Evolutionary conservation across 1,139 yeast genomes (phyloP).

Genomic region (Kodamaea alishanica): DNA sequence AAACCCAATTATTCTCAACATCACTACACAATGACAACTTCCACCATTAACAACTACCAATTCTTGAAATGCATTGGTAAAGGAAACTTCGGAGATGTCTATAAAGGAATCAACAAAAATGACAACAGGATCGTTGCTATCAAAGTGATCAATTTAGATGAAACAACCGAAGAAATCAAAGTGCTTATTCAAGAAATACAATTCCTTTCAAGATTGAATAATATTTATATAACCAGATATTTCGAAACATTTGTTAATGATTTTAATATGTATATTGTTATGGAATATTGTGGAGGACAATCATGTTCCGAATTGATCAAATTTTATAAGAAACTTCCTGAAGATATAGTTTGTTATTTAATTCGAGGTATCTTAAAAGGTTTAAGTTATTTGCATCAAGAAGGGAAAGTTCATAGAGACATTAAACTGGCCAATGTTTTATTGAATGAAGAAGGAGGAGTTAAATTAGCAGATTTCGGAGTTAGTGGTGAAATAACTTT

Average conservation of each 20-base stretch:
- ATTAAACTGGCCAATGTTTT: slow-evolving; percentile 81
- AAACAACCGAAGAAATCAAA: slow-evolving; percentile 67
- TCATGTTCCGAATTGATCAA: slow-evolving; percentile 68
- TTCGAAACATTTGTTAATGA: slow-evolving; percentile 59
- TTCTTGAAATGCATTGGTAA: slow-evolving; percentile 65
- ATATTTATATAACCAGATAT: slow-evolving; percentile 64
- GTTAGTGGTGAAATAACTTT: slow-evolving; percentile 77
- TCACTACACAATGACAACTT: not conserved
- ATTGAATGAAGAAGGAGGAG: slow-evolving; percentile 56
- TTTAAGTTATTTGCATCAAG: slow-evolving; percentile 65
- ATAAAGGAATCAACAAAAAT: slow-evolving; percentile 47
- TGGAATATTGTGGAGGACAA: slow-evolving; percentile 94
- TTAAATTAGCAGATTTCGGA: slow-evolving; percentile 83
- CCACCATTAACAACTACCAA: slow-evolving; percentile 28
- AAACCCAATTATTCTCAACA: not conserved
- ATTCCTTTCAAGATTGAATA: slow-evolving; percentile 60
- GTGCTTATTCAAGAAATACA: slow-evolving; percentile 71
- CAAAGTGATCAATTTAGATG: slow-evolving; percentile 74
- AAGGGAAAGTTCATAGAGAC: slow-evolving; percentile 77
- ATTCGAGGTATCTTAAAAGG: slow-evolving; percentile 61
- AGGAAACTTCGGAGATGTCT: slow-evolving; percentile 89
- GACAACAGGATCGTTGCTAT: slow-evolving; percentile 59
- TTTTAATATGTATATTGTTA: slow-evolving; percentile 75
- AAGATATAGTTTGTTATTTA: slow-evolving; percentile 56
- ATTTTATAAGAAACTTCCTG: slow-evolving; percentile 44